Evolutionary conservation across 345 rosid genomes (phyloP).

Genomic region (Salix viminalis): DNA sequence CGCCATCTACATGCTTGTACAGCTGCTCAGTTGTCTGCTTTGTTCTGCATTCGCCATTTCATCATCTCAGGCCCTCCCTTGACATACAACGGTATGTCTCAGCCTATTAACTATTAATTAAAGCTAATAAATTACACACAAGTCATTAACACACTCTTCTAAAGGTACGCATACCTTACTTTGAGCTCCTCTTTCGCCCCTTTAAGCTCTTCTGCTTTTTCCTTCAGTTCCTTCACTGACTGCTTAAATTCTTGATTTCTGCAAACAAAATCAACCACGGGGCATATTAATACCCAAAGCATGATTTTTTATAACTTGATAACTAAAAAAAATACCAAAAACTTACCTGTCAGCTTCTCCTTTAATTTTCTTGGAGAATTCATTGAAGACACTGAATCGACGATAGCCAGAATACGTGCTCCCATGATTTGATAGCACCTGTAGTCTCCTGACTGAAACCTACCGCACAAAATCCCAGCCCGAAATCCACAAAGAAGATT

Average conservation of each 20-base stretch:
- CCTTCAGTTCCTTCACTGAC: conserved; percentile 76
- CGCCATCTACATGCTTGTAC: conserved; percentile 78
- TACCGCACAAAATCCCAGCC: conserved; percentile 18
- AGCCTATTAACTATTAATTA: conserved; percentile 53
- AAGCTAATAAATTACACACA: conserved; percentile 9
- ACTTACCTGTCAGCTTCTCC: conserved; percentile 66
- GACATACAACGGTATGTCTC: conserved; percentile 53
- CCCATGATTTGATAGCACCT: conserved; percentile 37
- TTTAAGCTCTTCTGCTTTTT: conserved; percentile 62
- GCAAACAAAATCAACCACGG: conserved; percentile 5
- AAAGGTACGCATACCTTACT: conserved; percentile 50
- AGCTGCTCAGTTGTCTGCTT: conserved; percentile 89
- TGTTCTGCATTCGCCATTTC: conserved; percentile 76
- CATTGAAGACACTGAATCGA: conserved; percentile 66
- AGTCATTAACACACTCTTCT: not conserved
- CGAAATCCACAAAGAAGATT: not conserved
- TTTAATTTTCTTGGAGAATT: conserved; percentile 67
- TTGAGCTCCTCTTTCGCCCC: conserved; percentile 66
- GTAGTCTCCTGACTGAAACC: conserved; percentile 39
- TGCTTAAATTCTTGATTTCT: conserved; percentile 75
- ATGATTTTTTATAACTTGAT: not conserved
- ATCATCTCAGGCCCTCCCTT: conserved; percentile 69
- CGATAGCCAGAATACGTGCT: conserved; percentile 33
- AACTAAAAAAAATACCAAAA: not conserved
- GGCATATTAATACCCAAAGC: not conserved